Evolutionary conservation across 768 basidiomycete species (phyloP).

Genomic region (Auricularia sp.): DNA sequence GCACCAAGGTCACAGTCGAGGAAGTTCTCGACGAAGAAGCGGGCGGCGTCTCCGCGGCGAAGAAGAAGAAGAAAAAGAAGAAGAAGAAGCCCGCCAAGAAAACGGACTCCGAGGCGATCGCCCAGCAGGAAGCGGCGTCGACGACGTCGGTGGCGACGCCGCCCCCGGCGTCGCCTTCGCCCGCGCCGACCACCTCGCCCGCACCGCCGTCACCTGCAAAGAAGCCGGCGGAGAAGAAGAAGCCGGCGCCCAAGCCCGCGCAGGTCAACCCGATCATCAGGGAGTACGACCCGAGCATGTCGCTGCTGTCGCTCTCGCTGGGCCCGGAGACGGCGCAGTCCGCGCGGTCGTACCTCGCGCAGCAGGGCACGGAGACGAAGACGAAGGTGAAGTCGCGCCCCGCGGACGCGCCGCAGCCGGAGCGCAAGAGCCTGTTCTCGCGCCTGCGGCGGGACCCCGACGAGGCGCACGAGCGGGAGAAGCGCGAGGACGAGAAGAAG

Average conservation of each 20-base stretch:
- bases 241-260: neutral
- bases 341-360: conserved; percentile 52
- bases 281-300: conserved; percentile 4
- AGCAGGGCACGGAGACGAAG: conserved; percentile 38
- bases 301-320: conserved; percentile 26
- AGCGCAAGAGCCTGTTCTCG: conserved; percentile 40
- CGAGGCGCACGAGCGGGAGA: conserved; percentile 29
- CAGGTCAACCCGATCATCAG: neutral
- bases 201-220: conserved; percentile 11
- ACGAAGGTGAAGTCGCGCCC: conserved; percentile 64
- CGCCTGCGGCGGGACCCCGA: conserved; percentile 29
- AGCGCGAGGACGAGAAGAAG: conserved; percentile 30
- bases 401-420: conserved; percentile 35
- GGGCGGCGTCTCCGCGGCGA: conserved; percentile 21
- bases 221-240: conserved; percentile 2
- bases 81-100: conserved; percentile 61
- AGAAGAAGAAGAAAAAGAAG: conserved; percentile 72
- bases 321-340: conserved; percentile 53
- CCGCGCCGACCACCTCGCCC: conserved; percentile 7
- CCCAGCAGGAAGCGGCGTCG: conserved; percentile 12
- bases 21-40: conserved; percentile 67
- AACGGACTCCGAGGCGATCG: conserved; percentile 19
- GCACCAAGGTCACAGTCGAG: conserved; percentile 48
- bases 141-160: conserved; percentile 1
- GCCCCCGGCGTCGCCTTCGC: conserved; percentile 4